Base-by-base conservation (phyloP, 2,329 filamentous ascomycete genomes). In the Volutella citrinella region DNA sequence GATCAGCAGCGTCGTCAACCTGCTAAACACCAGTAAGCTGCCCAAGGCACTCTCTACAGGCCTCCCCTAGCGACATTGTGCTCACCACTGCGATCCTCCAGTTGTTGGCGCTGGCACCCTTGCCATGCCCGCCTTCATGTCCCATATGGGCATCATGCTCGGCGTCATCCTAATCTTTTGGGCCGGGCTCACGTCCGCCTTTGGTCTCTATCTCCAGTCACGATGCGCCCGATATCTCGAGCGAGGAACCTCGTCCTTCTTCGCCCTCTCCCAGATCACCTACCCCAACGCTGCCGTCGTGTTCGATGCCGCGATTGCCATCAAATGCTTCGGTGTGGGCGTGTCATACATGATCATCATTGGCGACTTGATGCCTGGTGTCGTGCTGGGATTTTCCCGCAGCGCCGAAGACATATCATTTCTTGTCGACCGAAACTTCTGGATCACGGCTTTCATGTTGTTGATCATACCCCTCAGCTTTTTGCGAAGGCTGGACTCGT, bases 301-400 rank as follows among this genome's bases (percentile, higher is more conserved):
- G 27, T 98, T 98, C 60, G 93, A 98, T 64, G 82, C 84, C 7
- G 93, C 93, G 6, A 98, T 98, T 57, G 89, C 91, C 10, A 81
- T 98, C 56, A 98, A 98, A 61, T 98, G 93, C 64, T 98, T 98
- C 58, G 93, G 93, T 22, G 93, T 98, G 9, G 93, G 87, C 15
- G 87, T 97, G 40, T 96, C 89, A 52, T 98, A 98, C 65, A 78
- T 98, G 52, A 98, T 98, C 56, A 97, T 98, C 55, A 97, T 98
- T 50, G 93, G 93, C 31, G 93, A 98, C 60, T 69, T 98, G 43
- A 98, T 98, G 93, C 93, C 93, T 1, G 91, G 89, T 23, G 93
- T 98, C 9, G 81, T 93, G 16, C 68, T 80, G 41, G 93, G 90
- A 5, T 91, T 98, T 61, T 78, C 80, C 42, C 73, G 76, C 29